Evolutionary conservation across 768 basidiomycete species (phyloP).

Genomic region (Tricholoma saponaceum): DNA sequence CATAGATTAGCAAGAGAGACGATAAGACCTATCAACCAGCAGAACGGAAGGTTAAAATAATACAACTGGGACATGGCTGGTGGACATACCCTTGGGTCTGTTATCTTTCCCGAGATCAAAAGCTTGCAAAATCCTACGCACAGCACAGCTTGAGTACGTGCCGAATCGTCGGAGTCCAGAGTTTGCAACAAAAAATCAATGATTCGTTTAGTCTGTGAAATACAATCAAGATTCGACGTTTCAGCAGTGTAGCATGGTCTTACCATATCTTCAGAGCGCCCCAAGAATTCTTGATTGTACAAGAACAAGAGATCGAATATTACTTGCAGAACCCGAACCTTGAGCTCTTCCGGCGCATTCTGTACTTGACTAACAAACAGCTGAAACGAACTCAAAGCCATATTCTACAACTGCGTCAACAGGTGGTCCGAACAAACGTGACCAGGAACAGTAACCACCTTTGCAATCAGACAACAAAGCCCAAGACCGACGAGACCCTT

Average conservation of each 20-base stretch:
- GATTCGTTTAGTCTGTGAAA: constrained; percentile 33
- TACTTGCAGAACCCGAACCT: constrained; percentile 75
- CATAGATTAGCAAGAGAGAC: constrained; percentile 55
- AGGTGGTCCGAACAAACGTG: background rate
- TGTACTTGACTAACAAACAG: constrained; percentile 84
- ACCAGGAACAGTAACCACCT: constrained; percentile 32
- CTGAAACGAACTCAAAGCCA: constrained; percentile 68
- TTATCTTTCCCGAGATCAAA: constrained; percentile 79
- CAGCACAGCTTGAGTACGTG: constrained; percentile 72
- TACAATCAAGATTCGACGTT: background rate
- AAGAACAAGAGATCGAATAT: constrained; percentile 90
- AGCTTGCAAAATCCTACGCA: constrained; percentile 87
- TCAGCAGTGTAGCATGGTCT: constrained; percentile 10
- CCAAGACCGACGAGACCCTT: constrained; percentile 79
- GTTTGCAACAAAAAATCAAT: constrained; percentile 44
- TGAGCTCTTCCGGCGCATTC: constrained; percentile 69
- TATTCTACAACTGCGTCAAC: constrained; percentile 33
- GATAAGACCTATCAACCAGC: constrained; percentile 28
- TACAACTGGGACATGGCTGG: background rate
- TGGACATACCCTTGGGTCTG: constrained; percentile 62
- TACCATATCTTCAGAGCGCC: constrained; percentile 41
- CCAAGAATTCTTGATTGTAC: constrained; percentile 77
- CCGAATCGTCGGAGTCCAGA: constrained; percentile 64
- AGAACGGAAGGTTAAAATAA: background rate
- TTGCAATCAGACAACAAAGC: constrained; percentile 82